Evolutionary conservation across 2,329 filamentous ascomycete genomes (phyloP).

Genomic region (Aspergillus fumigatus): DNA sequence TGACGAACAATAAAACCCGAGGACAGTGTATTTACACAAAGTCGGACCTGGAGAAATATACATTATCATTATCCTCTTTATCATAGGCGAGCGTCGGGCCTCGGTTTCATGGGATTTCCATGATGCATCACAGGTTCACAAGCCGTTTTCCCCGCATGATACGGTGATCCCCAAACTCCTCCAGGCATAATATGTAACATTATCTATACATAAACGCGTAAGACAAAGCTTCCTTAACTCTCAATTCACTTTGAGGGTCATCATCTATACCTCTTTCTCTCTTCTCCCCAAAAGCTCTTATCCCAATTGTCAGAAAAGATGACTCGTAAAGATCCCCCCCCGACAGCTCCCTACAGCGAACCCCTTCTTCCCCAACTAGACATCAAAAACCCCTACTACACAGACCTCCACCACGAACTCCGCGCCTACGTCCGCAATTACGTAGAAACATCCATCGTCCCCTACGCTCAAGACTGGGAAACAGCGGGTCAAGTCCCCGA

Average conservation of each 20-base stretch:
- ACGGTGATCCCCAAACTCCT: not conserved
- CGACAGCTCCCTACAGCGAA: conserved; percentile 37
- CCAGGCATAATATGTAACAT: not conserved
- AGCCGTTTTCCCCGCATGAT: not conserved
- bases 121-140: too few species aligned
- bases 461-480: conserved; percentile 62
- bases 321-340: conserved; percentile 16
- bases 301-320: conserved; percentile 3
- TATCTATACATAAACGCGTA: not conserved
- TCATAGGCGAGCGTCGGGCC: not conserved
- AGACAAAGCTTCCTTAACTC: not conserved
- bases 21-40: not conserved
- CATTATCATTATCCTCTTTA: too few species aligned
- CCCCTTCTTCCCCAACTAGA: conserved; percentile 46
- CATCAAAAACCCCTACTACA: conserved; percentile 54
- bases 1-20: not conserved
- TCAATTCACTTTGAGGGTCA: not conserved
- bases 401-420: conserved; percentile 55
- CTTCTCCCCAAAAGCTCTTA: not conserved
- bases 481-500: conserved; percentile 50
- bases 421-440: conserved; percentile 56
- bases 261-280: not conserved
- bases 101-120: not conserved
- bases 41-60: not conserved
- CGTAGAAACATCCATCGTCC: conserved; percentile 55